A percentile compares a stretch with the other conserved stretches of the same genome.
phyloP scores from a whole-genome alignment of 768 basidiomycete genomes.

The Naganishia vishniacii region DNA sequence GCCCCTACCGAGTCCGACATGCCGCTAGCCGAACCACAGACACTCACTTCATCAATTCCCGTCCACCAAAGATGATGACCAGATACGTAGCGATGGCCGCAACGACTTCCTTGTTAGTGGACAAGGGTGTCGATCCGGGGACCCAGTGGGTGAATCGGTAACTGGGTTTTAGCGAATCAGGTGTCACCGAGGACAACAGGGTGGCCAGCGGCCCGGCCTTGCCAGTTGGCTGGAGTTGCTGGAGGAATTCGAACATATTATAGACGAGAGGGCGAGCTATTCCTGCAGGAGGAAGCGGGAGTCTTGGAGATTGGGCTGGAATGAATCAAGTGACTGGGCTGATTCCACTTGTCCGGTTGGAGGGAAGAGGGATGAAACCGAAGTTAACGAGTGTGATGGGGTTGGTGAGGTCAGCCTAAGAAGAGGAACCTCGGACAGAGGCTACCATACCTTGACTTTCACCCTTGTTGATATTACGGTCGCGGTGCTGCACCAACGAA shows the following conservation, averaged over 20 bases:
- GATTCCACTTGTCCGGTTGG: neutral
- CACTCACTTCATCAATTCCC: slow-evolving; percentile 69
- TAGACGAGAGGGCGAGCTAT: neutral
- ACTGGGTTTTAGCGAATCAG: slow-evolving; percentile 45
- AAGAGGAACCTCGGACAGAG: too few species aligned
- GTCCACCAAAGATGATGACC: slow-evolving; percentile 76
- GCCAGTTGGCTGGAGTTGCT: slow-evolving; percentile 4
- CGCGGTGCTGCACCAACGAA: neutral
- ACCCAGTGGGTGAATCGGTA: slow-evolving; percentile 59
- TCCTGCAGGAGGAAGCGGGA: neutral
- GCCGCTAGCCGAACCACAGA: neutral
- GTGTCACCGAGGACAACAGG: slow-evolving; percentile 28
- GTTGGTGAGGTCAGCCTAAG: slow-evolving; percentile 1
- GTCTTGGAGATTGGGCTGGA: neutral
- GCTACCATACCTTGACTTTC: neutral
- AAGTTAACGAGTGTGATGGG: slow-evolving; percentile 12
- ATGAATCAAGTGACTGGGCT: slow-evolving; percentile 13
- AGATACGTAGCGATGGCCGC: slow-evolving; percentile 73
- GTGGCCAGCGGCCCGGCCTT: slow-evolving; percentile 28
- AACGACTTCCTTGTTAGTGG: slow-evolving; percentile 66
- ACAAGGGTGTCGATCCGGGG: slow-evolving; percentile 70
- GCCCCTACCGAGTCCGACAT: too few species aligned
- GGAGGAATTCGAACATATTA: slow-evolving; percentile 26
- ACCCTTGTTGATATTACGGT: neutral
- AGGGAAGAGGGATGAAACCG: neutral